Evolutionary conservation across 1,139 yeast genomes (phyloP), one percentile per base, ranked within the genome.

Genomic region (Suhomyces panamericanus): DNA sequence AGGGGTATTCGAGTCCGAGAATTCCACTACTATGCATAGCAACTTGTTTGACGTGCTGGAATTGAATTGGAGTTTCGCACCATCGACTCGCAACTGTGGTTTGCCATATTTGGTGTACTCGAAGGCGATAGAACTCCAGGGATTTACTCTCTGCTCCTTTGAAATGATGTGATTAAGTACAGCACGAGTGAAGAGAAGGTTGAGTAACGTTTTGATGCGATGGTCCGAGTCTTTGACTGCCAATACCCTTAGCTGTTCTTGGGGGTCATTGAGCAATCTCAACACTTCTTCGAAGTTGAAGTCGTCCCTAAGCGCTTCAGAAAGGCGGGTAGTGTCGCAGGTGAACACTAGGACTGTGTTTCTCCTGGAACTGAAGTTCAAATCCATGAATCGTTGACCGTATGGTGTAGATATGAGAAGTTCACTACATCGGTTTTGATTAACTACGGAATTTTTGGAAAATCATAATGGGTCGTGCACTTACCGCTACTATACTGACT

Each of bases 31-130:
- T 22, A 83, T 57, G 17, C 75, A 57, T 1, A 78, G 64, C 5
- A 77, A 56, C 24, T 79, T 77, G 46, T 76, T 73, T 17, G 88
- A 84, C 59, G 82, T 78, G 35, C 86, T 80, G 41, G 79, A 64
- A 52, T 79, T 80, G 59, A 80, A 77, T 32, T 64, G 62, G 16
- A 73, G 55, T 2, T 44, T 33, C 2, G 58, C 45, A 1, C 49
- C 44, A 4, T 49, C 42, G 7, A 50, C 41, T 24, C 54, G 58
- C 2, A 50, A 31, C 17, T 59, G 30, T 10, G 78, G 78, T 49
- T 74, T 74, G 10, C 79, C 78, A 49, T 49, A 68, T 36, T 58
- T 45, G 48, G 66, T 70, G 48, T 57, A 64, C 1, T 48, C 32
- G 38, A 64, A 62, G 12, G 48, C 35, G 5, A 69, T 30, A 5